phyloP scores from a whole-genome alignment of 2,329 filamentous ascomycete species.

The Cercospora berteroae region DNA sequence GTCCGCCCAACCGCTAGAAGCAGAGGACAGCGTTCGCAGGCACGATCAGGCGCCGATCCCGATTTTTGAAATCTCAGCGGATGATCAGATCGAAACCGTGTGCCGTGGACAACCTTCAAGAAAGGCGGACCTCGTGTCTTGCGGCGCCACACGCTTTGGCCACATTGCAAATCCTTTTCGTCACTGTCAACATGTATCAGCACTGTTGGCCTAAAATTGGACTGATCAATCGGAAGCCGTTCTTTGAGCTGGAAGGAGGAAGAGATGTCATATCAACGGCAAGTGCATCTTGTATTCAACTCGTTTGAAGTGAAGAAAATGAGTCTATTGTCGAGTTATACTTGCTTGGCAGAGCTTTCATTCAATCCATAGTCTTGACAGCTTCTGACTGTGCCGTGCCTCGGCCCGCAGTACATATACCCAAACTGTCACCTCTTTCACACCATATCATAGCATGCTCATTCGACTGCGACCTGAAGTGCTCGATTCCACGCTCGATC shows the following conservation, averaged over 20 bases:
- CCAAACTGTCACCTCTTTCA: not conserved
- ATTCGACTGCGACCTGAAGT: constrained; percentile 13
- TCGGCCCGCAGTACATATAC: not conserved
- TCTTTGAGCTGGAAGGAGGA: not conserved
- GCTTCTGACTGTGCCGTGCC: not conserved
- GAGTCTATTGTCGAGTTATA: not conserved
- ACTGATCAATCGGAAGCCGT: not conserved
- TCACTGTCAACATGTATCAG: constrained; percentile 1
- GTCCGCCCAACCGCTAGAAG: constrained; percentile 29
- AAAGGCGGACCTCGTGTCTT: not conserved
- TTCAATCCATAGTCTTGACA: not conserved
- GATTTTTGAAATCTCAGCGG: constrained; percentile 20
- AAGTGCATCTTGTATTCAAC: not conserved
- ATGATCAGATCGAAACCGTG: not conserved
- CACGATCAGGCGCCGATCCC: constrained; percentile 25
- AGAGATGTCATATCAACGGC: not conserved
- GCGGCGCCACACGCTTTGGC: not conserved
- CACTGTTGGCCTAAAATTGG: not conserved
- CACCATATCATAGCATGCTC: constrained; percentile 11
- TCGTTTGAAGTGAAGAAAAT: not conserved
- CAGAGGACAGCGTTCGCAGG: constrained; percentile 23
- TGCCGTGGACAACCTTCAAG: not conserved
- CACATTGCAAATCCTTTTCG: not conserved
- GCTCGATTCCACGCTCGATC: constrained; percentile 27
- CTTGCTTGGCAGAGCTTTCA: not conserved